Evolutionary conservation across 169 alveolate species (phyloP).

Genomic region (Eimeria tenella): DNA sequence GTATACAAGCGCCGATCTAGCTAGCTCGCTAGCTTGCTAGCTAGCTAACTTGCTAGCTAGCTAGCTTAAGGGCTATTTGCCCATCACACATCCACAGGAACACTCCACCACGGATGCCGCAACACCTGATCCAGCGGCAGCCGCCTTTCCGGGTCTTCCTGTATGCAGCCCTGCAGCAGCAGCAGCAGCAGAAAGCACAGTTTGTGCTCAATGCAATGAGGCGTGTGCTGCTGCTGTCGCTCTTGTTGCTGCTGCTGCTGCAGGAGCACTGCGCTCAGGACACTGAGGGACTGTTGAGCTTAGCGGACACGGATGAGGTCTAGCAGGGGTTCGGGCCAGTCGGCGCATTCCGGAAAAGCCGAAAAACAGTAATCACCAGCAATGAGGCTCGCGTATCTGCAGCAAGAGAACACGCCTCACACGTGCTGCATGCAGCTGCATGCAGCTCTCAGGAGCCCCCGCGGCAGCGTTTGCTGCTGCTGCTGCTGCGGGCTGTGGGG

Average conservation of each 20-base stretch:
- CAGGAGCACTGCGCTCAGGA: neutral
- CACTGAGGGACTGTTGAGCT: neutral
- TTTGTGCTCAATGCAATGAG: neutral
- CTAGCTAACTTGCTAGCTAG: no score
- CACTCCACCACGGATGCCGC: slow-evolving; percentile 68
- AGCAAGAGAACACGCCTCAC: neutral
- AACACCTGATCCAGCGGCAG: slow-evolving; percentile 45
- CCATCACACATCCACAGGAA: neutral
- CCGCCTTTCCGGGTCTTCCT: slow-evolving; percentile 45
- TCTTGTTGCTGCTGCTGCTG: neutral
- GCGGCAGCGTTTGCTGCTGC: neutral
- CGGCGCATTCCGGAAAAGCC: slow-evolving; percentile 49
- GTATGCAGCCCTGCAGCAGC: slow-evolving; percentile 39
- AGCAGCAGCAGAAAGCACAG: slow-evolving; percentile 6
- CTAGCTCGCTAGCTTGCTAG: no score
- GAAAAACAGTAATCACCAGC: neutral
- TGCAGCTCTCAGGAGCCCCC: neutral
- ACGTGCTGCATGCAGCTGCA: neutral
- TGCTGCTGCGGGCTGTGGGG: neutral
- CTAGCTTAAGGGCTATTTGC: neutral
- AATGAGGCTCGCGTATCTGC: slow-evolving; percentile 36
- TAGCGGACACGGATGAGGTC: slow-evolving; percentile 42
- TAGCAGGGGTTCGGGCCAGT: slow-evolving; percentile 52
- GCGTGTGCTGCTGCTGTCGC: neutral
- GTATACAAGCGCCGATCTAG: no score